These are phyloP conservation scores for Agaricus sinodeliciosus DNA, from an alignment of 768 basidiomycete species.

Conservation along the genomic window DNA sequence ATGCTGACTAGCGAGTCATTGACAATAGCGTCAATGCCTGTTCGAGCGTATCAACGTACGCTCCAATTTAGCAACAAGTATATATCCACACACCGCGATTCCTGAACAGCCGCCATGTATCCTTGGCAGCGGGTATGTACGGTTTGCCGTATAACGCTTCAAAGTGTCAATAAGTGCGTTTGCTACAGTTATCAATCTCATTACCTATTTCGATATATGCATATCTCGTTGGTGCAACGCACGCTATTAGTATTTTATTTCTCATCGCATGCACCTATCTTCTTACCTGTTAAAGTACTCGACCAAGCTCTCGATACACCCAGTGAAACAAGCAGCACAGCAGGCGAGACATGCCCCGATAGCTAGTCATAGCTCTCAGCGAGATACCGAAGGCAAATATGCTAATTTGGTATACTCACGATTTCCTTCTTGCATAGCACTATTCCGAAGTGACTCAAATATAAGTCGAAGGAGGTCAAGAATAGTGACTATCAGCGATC, in stretches of 20 bases:
- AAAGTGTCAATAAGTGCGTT: neutral
- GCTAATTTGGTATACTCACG: slow-evolving; percentile 34
- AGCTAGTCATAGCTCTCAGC: slow-evolving; percentile 31
- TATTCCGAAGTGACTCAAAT: slow-evolving; percentile 50
- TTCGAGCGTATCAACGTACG: slow-evolving; percentile 1
- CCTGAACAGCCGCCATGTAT: slow-evolving; percentile 73
- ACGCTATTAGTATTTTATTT: neutral
- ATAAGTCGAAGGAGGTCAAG: slow-evolving; percentile 63
- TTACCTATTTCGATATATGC: slow-evolving; percentile 78
- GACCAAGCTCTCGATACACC: slow-evolving; percentile 61
- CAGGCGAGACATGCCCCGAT: slow-evolving; percentile 70
- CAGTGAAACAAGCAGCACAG: slow-evolving; percentile 73
- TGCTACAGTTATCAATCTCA: slow-evolving; percentile 7
- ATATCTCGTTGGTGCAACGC: slow-evolving; percentile 36
- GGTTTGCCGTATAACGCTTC: slow-evolving; percentile 79
- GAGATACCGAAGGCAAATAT: neutral
- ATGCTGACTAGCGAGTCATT: slow-evolving; percentile 81
- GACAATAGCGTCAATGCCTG: slow-evolving; percentile 68
- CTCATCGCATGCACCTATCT: neutral
- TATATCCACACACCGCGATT: slow-evolving; percentile 45
- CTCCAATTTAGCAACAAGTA: slow-evolving; percentile 12
- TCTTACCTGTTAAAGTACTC: slow-evolving; percentile 73
- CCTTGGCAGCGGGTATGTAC: slow-evolving; percentile 75
- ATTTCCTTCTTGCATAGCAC: slow-evolving; percentile 56
- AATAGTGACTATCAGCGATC: slow-evolving; percentile 76